phyloP scores from a whole-genome alignment of 1,284 basidiomycete genomes.

The Omphalotus olearius region DNA sequence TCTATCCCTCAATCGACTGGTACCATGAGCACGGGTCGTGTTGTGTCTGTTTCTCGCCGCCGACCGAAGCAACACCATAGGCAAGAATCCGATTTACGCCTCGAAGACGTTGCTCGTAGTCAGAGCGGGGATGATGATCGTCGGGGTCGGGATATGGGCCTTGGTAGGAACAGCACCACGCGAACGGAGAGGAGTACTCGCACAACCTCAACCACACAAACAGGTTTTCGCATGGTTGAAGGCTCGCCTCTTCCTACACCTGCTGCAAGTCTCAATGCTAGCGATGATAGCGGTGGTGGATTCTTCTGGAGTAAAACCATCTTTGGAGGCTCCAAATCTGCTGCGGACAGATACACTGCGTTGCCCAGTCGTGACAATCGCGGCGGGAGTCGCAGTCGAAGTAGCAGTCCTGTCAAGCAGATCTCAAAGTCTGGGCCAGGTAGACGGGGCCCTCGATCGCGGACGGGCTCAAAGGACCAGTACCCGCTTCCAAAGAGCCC shows the following conservation, averaged over 20 bases:
- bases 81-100: constrained; percentile 9
- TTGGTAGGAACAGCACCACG: constrained; percentile 6
- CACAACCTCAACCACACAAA: constrained; percentile 2
- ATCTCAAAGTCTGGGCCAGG: neutral
- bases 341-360: constrained; percentile 8
- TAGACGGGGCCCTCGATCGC: neutral
- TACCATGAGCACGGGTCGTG: neutral
- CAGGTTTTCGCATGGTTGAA: constrained; percentile 15
- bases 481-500: constrained; percentile 12
- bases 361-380: constrained; percentile 4
- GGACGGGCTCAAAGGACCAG: constrained; percentile 2
- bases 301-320: constrained; percentile 7
- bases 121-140: neutral
- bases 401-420: constrained; percentile 8
- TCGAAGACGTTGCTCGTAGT: neutral
- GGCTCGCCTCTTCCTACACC: constrained; percentile 14
- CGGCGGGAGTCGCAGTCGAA: constrained; percentile 6
- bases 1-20: neutral
- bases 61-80: constrained; percentile 9
- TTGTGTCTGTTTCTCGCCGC: constrained; percentile 12
- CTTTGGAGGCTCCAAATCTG: neutral
- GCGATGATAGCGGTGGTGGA: neutral
- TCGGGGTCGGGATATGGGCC: neutral
- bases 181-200: constrained; percentile 6
- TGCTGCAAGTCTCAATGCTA: neutral